Conservation (phyloP, 1,139 yeast genomes). For the Meyerozyma carpophila region DNA sequence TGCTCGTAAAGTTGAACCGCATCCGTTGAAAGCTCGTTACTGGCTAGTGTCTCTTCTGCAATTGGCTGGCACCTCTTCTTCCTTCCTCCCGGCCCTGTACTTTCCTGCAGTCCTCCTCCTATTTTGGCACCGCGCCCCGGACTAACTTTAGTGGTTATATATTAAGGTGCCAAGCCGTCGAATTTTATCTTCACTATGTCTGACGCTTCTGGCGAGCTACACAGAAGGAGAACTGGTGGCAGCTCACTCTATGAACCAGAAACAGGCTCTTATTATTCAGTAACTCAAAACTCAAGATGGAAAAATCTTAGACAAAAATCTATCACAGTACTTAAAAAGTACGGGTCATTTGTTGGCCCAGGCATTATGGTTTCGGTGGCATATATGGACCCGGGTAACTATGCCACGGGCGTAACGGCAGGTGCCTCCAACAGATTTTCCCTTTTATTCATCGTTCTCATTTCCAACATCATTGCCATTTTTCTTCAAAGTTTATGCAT, state of each 20-base stretch:
- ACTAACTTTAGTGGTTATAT: too few relatives aligned
- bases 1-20: too few relatives aligned
- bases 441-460: constrained; percentile 57
- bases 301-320: neutral
- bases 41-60: too few relatives aligned
- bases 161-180: too few relatives aligned
- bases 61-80: too few relatives aligned
- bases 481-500: constrained; percentile 69
- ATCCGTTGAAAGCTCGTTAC: too few relatives aligned
- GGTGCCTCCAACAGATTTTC: constrained; percentile 67
- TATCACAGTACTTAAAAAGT: constrained; percentile 27
- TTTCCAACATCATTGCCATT: constrained; percentile 69
- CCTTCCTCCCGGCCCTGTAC: too few relatives aligned
- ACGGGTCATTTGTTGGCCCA: constrained; percentile 65
- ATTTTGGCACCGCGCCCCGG: too few relatives aligned
- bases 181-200: neutral
- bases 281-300: neutral
- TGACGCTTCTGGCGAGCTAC: neutral
- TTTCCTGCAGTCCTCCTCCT: too few relatives aligned
- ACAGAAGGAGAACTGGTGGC: neutral
- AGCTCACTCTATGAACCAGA: neutral
- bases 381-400: constrained; percentile 83
- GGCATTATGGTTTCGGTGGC: constrained; percentile 76
- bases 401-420: constrained; percentile 73
- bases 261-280: neutral